These are phyloP conservation scores for Davidsoniella virescens DNA, from an alignment of 2,329 filamentous ascomycete species.

Conservation along the genomic window DNA sequence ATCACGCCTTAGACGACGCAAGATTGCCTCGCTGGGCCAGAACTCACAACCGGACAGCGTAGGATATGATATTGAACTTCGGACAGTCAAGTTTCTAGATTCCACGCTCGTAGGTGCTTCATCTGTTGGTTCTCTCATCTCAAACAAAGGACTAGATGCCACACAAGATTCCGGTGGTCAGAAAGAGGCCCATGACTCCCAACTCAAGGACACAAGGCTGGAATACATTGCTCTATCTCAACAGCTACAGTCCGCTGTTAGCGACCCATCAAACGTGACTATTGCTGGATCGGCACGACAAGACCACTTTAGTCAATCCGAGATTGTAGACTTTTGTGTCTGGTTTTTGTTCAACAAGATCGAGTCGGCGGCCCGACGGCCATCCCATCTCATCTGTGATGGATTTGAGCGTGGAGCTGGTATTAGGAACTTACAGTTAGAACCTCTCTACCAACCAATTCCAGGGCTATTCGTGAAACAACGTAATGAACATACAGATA, in stretches of 20 bases:
- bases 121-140: too few relatives aligned
- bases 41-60: constrained; percentile 18
- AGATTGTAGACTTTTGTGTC: constrained; percentile 65
- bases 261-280: constrained; percentile 39
- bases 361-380: constrained; percentile 25
- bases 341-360: constrained; percentile 56
- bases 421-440: constrained; percentile 19
- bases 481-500: constrained; percentile 35
- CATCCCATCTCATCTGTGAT: constrained; percentile 66
- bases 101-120: constrained; percentile 12
- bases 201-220: not conserved
- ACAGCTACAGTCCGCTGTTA: too few relatives aligned
- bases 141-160: too few relatives aligned
- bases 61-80: not conserved
- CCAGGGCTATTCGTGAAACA: constrained; percentile 46
- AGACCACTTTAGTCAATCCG: constrained; percentile 34
- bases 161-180: too few relatives aligned
- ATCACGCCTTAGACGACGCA: constrained; percentile 46
- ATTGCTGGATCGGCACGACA: constrained; percentile 26
- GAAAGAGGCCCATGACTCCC: too few relatives aligned
- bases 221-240: constrained; percentile 3
- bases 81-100: constrained; percentile 14
- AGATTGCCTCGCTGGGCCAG: constrained; percentile 33
- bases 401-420: constrained; percentile 47
- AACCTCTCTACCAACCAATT: constrained; percentile 48